Conservation (phyloP, 2,329 filamentous ascomycete species). For the Pseudopyricularia cyperi region DNA sequence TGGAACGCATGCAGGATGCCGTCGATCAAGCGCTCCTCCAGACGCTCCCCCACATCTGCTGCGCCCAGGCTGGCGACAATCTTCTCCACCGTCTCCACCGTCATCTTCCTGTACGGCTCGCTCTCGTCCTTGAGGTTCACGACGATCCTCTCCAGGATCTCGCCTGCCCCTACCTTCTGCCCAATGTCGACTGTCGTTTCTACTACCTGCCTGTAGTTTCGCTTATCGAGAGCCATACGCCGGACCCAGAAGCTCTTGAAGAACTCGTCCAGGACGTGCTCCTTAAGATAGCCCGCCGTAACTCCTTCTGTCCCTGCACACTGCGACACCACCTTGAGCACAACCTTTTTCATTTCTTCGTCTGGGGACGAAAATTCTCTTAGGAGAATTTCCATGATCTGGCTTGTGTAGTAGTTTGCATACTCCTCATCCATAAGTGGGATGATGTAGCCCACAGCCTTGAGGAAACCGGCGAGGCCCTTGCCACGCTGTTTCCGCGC, state of each 20-base stretch:
- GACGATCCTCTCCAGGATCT: constrained; percentile 88
- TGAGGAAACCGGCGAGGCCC: constrained; percentile 86
- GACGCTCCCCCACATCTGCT: constrained; percentile 80
- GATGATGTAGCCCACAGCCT: constrained; percentile 96
- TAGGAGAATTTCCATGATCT: constrained; percentile 97
- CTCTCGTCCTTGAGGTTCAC: constrained; percentile 96
- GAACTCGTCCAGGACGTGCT: constrained; percentile 88
- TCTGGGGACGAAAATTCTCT: constrained; percentile 94
- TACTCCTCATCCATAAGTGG: constrained; percentile 99
- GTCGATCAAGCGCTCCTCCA: constrained; percentile 90
- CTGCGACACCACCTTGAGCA: constrained; percentile 92
- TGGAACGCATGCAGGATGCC: constrained; percentile 95
- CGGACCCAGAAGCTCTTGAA: constrained; percentile 99
- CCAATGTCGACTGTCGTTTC: constrained; percentile 96
- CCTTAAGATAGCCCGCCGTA: constrained; percentile 86
- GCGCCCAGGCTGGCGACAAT: constrained; percentile 85
- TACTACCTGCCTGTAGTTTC: constrained; percentile 95
- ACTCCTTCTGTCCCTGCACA: constrained; percentile 92
- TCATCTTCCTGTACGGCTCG: constrained; percentile 98
- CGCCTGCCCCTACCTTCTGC: constrained; percentile 93
- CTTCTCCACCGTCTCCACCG: constrained; percentile 94
- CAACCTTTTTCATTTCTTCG: constrained; percentile 99
- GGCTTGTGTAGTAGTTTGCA: constrained; percentile 95
- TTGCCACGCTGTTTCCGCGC: constrained; percentile 94
- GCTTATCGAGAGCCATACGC: constrained; percentile 91